Base-by-base conservation (phyloP, 2,329 filamentous ascomycete species). In the Pleoardoris graminearum region DNA sequence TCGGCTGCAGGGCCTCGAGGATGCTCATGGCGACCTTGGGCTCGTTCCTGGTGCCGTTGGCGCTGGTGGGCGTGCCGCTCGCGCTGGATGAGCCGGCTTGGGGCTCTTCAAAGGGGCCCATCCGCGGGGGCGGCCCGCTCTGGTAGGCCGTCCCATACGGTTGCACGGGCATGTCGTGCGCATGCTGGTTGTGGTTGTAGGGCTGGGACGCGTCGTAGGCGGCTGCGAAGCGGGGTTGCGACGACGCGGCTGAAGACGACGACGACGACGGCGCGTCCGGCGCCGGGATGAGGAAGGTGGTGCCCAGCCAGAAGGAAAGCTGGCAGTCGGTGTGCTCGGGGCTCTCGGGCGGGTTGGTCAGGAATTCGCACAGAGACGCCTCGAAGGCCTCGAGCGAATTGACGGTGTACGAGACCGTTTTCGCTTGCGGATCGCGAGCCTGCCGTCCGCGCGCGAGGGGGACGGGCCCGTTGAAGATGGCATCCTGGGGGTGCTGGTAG, bases 321-420 rank as follows among this genome's bases (percentile, higher is more conserved):
- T 73, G 70, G 50, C 70, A 71, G 42, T 72, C 68, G 43, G 70
- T 69, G 56, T 74, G 71, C 50, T 74, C 72, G 23, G 71, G 70
- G 39, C 68, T 46, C 7, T 70, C 67, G 29, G 65, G 65, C 42
- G 69, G 70, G 48, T 61, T 59, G 35, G 57, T 50, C 17, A 75
- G 64, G 52, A 74, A 74, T 11, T 66, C 61, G 51, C 65, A 66
- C 53, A 75, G 55, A n/a, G 66, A 62, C 33, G 65, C 52, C 59
- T 75, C 70, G 57, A 75, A 71, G 23, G 72, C 70, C 14, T 68
- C 68, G 44, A 74, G 60, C 7, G 66, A 66, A 48, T 64, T 54
- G 45, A 72, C 69, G 19, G 49, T 53, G 59, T 63, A 71, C 4
- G 61, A 54, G 48, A 72, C 56, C 32, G 64, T 70, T 58, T 66